Conservation (phyloP, 148 eudicot species). For the Oxyria digyna region DNA sequence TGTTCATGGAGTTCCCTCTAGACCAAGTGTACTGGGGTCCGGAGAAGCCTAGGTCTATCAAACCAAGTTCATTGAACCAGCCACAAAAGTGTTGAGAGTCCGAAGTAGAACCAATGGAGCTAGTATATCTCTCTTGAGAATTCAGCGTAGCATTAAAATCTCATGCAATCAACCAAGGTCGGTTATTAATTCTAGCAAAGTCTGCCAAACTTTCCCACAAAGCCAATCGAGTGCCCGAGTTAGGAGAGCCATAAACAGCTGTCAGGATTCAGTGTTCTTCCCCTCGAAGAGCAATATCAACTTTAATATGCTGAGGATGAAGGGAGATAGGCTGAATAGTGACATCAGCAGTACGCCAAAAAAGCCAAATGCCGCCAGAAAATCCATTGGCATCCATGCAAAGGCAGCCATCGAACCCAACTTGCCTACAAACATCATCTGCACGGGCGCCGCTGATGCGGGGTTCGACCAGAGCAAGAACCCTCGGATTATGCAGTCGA, state of each 20-base stretch:
- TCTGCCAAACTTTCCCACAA: not conserved
- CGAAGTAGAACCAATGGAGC: not conserved
- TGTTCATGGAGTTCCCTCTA: no score
- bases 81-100: not conserved
- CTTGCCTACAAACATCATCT: no score
- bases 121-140: not conserved
- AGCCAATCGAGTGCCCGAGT: fast-evolving
- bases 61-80: not conserved
- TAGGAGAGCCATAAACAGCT: not conserved
- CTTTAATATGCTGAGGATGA: not conserved
- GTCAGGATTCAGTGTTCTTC: not conserved
- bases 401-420: no score
- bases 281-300: not conserved
- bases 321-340: not conserved
- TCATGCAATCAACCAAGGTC: not conserved
- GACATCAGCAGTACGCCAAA: not conserved
- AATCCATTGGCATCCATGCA: no score
- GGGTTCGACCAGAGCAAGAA: no score
- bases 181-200: fast-evolving
- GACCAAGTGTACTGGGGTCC: no score
- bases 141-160: not conserved
- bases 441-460: no score
- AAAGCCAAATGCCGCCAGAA: not conserved
- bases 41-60: no score
- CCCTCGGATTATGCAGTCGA: no score